Evolutionary conservation across 1,284 basidiomycete species (phyloP), one percentile per base, ranked within the genome.

Genomic region (Volvariella volvacea): DNA sequence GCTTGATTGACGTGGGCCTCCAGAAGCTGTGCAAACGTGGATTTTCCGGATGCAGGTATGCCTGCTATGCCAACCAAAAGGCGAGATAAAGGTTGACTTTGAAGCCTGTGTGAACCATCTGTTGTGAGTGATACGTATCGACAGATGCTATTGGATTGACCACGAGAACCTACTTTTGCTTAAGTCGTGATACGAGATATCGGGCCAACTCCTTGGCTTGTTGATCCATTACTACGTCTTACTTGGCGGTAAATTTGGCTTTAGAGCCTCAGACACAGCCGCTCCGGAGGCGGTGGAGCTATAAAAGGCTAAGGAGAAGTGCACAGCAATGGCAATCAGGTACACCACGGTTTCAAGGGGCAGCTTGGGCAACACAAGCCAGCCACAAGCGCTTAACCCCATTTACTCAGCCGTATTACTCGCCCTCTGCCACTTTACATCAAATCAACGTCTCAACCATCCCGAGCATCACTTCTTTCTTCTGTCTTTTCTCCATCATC

Each of bases 31-130:
- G 87, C 76, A 16, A 93, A 71, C 0, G 83, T 76, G 0, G 87
- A 82, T 66, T 94, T 94, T 8, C 91, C 90, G 1, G 88, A 87
- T 0, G 85, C 90, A 3, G 91, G 90, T 12, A 89, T 78, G 12
- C 91, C 89, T 36, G 78, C 71, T 42, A 91, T 72, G 22, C 86
- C 91, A 19, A 93, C 74, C 3, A 94, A 64, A 22, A 92, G 66
- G 14, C 90, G 78, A 2, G 67, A 57, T 31, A 67, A 59, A 8
- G 63, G 44, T 1, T 73, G 62, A 2, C 65, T 67, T 38, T 31
- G 44, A 39, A 40, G 32, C 61, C 50, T 28, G 25, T 12, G 25
- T 6, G 12, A 28, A 28, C 25, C 6, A 6, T 12, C 25, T 28
- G 25, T 28, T 28, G 12, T 28, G 6, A 28, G 25, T 12, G 6